Base-by-base conservation (phyloP, 805 yeast genomes). In the Zygoascus ofunaensis region DNA sequence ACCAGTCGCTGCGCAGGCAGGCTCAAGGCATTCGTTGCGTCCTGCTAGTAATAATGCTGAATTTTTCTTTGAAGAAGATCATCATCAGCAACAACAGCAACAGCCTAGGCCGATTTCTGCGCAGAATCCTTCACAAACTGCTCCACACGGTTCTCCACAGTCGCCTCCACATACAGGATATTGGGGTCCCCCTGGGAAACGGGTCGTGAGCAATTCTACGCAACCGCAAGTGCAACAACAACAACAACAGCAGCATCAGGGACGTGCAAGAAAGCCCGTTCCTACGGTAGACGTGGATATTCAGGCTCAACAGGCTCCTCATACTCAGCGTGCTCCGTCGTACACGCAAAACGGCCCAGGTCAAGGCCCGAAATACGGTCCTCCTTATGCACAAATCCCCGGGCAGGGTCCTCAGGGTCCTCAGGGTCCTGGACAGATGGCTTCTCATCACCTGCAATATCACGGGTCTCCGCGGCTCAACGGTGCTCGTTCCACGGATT, bases 51-150 rank as follows among this genome's bases (percentile, higher is more conserved):
- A 26, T 26, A 26, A 26, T 26, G 30, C 30, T 12, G 30, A 26
- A 12, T 26, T 26, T 26, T 26, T 26, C 30, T 26, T 26, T 26
- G 30, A 26, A 26, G 30, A 26, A 26, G 26, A 20, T 7, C 42
- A 20, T 21, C 41, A 36, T n/a, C 45, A 21, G 32, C 45, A 24
- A 17, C 36, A 34, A 14, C 44, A 5, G 14, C 36, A 37, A 15
- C 21, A 34, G 3, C 33, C 34, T 19, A 20, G 15, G 24, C 18
- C 43, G 36, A 30, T 33, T 19, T 34, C 32, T 15, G 18, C 15
- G 14, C 32, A 18, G 4, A 12, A 10, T 34, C 10, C 12, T 12
- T 17, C 37, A 34, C 18, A 34, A 10, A 12, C n/a, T n/a, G n/a
- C n/a, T n/a, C n/a, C n/a, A n/a, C n/a, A n/a, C n/a, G n/a, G n/a